Evolutionary conservation across 2,329 filamentous ascomycete genomes (phyloP).

Genomic region (Colletotrichum higginsianum): DNA sequence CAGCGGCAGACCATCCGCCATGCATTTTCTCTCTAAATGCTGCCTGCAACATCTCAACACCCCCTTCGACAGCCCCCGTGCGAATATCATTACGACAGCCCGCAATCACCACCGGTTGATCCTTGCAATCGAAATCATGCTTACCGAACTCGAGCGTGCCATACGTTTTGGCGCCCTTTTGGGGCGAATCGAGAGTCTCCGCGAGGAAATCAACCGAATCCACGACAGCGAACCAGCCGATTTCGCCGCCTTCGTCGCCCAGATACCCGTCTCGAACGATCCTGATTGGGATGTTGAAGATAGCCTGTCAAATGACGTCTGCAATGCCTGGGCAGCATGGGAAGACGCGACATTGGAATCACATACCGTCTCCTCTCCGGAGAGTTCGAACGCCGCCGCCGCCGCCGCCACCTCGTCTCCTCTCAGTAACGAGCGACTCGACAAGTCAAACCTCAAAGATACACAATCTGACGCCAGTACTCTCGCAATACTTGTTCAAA

Average conservation of each 20-base stretch:
- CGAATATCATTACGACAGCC: no score
- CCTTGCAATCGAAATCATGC: background rate
- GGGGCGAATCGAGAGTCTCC: no score
- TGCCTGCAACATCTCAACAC: background rate
- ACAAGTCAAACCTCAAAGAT: background rate
- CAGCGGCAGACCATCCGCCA: no score
- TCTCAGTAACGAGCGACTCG: background rate
- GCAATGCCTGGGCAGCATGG: background rate
- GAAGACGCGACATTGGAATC: no score
- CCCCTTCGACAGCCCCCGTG: background rate
- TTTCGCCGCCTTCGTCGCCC: background rate
- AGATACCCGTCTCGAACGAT: background rate
- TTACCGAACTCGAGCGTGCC: background rate
- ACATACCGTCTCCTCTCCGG: background rate
- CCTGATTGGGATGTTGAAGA: conserved; percentile 8
- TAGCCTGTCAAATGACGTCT: no score
- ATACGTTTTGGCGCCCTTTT: background rate
- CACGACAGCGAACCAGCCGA: conserved; percentile 51
- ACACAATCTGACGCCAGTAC: background rate
- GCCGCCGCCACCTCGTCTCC: no score
- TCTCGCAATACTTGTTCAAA: background rate
- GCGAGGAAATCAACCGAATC: background rate
- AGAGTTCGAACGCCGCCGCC: no score
- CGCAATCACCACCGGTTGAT: background rate
- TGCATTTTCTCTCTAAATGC: no score